phyloP scores from a whole-genome alignment of 2,329 filamentous ascomycete genomes.

The Colletotrichum sidae region DNA sequence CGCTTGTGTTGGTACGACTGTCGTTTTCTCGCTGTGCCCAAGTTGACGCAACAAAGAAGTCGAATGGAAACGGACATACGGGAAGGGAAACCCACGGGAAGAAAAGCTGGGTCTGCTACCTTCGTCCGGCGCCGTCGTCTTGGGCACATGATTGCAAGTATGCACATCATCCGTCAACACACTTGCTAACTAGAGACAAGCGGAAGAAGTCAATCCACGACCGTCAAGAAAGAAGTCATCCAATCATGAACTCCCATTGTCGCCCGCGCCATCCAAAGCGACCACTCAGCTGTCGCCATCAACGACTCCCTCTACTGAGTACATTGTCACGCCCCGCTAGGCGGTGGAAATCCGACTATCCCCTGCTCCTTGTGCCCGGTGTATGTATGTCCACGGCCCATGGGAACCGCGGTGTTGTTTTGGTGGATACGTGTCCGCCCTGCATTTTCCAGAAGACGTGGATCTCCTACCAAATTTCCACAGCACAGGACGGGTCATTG shows the following conservation, averaged over 20 bases:
- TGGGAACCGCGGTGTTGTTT: constrained; percentile 3
- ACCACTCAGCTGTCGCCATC: constrained; percentile 19
- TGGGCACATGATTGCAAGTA: constrained; percentile 21
- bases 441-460: constrained; percentile 35
- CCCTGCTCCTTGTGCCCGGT: constrained; percentile 26
- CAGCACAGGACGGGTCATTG: background rate
- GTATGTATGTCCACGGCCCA: background rate
- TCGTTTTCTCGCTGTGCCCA: background rate
- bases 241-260: constrained; percentile 15
- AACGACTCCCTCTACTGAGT: constrained; percentile 19
- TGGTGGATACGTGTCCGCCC: constrained; percentile 21
- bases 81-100: background rate
- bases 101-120: background rate
- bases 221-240: background rate
- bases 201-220: background rate
- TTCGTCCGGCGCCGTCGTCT: constrained; percentile 12
- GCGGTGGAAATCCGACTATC: constrained; percentile 35
- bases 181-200: background rate
- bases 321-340: constrained; percentile 21
- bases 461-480: background rate
- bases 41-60: background rate
- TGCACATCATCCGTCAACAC: constrained; percentile 34
- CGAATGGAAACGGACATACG: background rate
- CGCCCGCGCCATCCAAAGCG: constrained; percentile 1
- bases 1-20: background rate